A percentile compares a stretch with the other conserved stretches of the same genome.
Conservation (phyloP, 331 rosid species). For the Prunus yedoensis region DNA sequence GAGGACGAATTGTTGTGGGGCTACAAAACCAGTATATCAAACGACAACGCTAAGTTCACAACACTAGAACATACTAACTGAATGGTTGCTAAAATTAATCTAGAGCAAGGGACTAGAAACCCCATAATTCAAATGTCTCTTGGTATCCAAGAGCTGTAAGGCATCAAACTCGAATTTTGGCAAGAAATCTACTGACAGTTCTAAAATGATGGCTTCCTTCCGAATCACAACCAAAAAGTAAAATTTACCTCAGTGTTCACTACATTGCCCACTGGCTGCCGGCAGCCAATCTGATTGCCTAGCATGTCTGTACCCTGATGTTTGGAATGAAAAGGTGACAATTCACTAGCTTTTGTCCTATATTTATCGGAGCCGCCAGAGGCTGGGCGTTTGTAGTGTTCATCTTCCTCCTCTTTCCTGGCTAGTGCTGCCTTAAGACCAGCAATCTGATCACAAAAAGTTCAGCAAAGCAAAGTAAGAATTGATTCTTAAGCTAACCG, state of each 20-base stretch:
- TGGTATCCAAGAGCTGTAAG: background rate
- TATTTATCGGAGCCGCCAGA: conserved; percentile 60
- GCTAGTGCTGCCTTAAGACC: conserved; percentile 76
- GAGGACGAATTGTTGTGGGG: conserved; percentile 33
- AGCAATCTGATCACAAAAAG: conserved; percentile 56
- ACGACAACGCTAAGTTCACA: conserved; percentile 8
- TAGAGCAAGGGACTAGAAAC: background rate
- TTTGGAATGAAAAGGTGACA: conserved; percentile 52
- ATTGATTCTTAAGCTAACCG: conserved; percentile 12
- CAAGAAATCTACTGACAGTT: background rate
- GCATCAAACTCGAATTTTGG: conserved; percentile 1
- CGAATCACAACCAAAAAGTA: background rate
- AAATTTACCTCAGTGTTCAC: conserved; percentile 61
- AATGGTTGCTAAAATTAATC: background rate
- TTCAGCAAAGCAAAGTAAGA: conserved; percentile 7
- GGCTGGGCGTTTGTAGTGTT: conserved; percentile 31
- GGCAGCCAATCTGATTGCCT: conserved; percentile 34
- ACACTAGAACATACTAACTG: background rate
- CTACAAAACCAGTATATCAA: conserved; percentile 31
- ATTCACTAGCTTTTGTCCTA: conserved; percentile 52
- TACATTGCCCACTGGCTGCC: conserved; percentile 68
- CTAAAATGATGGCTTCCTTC: background rate
- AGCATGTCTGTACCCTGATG: conserved; percentile 38
- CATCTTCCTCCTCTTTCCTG: conserved; percentile 71
- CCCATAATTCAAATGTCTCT: background rate